A percentile compares a stretch with the other conserved stretches of the same genome.
Conservation (phyloP, 805 yeast species). For the Teunomyces funiuensis region DNA sequence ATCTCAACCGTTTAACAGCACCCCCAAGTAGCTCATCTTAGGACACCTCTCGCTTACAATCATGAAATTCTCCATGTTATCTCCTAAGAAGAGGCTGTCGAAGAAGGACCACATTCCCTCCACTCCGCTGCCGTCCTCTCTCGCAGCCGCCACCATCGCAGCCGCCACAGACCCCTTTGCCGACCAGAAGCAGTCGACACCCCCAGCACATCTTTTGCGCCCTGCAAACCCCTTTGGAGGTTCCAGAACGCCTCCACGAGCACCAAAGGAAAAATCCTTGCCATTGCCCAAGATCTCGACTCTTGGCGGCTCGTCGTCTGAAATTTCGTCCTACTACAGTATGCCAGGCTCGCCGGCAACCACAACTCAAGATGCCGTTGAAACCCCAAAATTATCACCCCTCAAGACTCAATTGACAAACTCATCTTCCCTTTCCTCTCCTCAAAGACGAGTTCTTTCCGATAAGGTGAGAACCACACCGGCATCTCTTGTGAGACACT, state of each 20-base stretch:
- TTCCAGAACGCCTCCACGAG: constrained; percentile 1
- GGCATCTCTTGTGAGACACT: constrained; percentile 33
- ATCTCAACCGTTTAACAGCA: too few relatives aligned
- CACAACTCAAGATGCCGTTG: not conserved
- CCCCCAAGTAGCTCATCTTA: not conserved
- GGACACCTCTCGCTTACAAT: not conserved
- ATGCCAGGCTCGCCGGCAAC: not conserved
- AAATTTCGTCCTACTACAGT: not conserved
- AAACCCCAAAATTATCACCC: not conserved
- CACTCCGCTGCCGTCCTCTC: not conserved
- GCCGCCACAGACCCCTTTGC: not conserved
- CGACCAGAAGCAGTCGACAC: not conserved
- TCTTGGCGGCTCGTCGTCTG: not conserved
- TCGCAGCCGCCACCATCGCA: not conserved
- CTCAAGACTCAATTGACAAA: constrained; percentile 1
- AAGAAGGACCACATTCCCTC: constrained; percentile 1
- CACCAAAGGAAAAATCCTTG: not conserved
- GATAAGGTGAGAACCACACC: constrained; percentile 34
- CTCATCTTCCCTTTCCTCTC: constrained; percentile 1
- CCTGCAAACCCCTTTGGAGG: not conserved
- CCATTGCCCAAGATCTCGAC: constrained; percentile 1
- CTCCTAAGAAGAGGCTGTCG: not conserved
- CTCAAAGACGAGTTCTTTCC: constrained; percentile 20
- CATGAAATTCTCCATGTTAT: constrained; percentile 1
- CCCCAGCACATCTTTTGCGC: not conserved